Evolutionary conservation across 1,139 yeast species (phyloP), one percentile per base, ranked within the genome.

Genomic region (Yamadazyma sp.): DNA sequence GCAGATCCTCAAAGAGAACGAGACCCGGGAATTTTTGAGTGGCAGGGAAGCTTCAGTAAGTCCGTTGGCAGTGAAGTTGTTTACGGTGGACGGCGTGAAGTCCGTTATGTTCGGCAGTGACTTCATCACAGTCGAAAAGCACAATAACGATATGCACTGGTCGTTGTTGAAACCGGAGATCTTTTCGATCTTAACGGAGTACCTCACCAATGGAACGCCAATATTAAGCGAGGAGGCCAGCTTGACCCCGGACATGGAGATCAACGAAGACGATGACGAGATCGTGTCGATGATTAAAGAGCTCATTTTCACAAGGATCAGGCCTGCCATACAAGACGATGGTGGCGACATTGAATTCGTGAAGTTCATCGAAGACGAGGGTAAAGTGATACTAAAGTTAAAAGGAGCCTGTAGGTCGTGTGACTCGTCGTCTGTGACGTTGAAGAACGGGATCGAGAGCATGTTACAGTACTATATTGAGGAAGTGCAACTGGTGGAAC

Each of bases 231-330:
- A 67, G 20, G 63, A 53, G 7, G 39, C 50, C 8, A 49, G 46
- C 14, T 46, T 71, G 10, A 46, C 63, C 2, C 51, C 58, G 17
- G 77, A 70, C 41, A 62, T 72, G 64, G 66, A 60, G 30, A 57
- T 67, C 38, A 54, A 66, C 35, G 85, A 81, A 14, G 85, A 81
- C 10, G 92, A 85, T 46, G 81, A 80, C 41, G 94, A 85, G 59
- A 79, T 91, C 2, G 89, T 92, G 38, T 78, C 86, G 11, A 85
- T 92, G 87, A 89, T 92, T 54, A 89, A 91, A 55, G 99, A 92
- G 61, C 73, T 92, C 39, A 85, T 92, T 42, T 91, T 87, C 54
- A 92, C 99, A 4, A 79, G 98, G 54, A 91, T 92, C 45, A 79
- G 97, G 53, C 98, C 99, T 1, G 98, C 98, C 0, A 83, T 85